Conservation (phyloP, 805 yeast genomes). For the Cyberlindnera bimundalis region DNA sequence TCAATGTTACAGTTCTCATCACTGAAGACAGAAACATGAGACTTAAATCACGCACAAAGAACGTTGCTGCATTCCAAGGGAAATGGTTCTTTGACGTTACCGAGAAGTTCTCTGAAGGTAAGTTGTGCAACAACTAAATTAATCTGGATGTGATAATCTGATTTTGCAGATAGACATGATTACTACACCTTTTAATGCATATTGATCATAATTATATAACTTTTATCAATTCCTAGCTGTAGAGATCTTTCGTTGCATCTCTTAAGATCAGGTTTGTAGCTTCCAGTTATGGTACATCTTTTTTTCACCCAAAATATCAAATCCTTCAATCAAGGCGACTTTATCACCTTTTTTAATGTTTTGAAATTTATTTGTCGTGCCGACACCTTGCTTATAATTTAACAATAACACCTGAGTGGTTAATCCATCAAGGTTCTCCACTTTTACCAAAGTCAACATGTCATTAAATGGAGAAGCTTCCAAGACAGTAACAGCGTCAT, state of each 20-base stretch:
- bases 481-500: conserved; percentile 4
- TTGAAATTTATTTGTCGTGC: conserved; percentile 10
- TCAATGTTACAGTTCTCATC: conserved; percentile 44
- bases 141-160: too few relatives aligned
- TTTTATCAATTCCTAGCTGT: too few relatives aligned
- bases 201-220: neutral
- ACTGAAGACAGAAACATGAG: conserved; percentile 77
- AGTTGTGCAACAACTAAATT: conserved; percentile 45
- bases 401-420: conserved; percentile 13
- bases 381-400: conserved; percentile 17
- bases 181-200: neutral
- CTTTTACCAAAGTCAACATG: conserved; percentile 10
- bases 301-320: conserved; percentile 2
- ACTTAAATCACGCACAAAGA: conserved; percentile 56
- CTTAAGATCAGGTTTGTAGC: conserved; percentile 4
- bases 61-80: conserved; percentile 52
- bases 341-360: conserved; percentile 16
- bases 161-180: neutral
- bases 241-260: neutral
- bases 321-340: conserved; percentile 11
- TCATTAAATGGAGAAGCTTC: conserved; percentile 15
- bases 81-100: conserved; percentile 57
- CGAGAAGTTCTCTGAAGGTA: conserved; percentile 42
- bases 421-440: conserved; percentile 2
- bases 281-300: conserved; percentile 24